A percentile compares a stretch with the other conserved stretches of the same genome.
These are phyloP conservation scores for Turnera subulata DNA, from an alignment of 345 rosid species.

Conservation along the genomic window DNA sequence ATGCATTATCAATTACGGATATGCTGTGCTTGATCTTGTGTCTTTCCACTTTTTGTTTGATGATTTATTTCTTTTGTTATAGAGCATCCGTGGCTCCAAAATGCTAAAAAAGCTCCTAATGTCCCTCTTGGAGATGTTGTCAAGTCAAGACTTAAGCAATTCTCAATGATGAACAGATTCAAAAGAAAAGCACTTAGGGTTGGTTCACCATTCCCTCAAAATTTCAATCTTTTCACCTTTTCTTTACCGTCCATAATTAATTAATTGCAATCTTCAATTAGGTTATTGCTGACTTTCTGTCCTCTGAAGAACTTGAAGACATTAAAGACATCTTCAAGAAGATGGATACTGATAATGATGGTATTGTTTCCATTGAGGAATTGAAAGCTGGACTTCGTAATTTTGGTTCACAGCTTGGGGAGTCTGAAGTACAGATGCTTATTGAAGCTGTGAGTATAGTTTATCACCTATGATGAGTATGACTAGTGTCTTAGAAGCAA, in stretches of 20 bases:
- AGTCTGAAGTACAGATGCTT: constrained; percentile 93
- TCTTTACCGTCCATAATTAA: background rate
- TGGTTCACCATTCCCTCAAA: constrained; percentile 28
- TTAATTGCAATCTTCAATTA: constrained; percentile 20
- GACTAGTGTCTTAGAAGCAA: no score
- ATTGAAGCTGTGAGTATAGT: constrained; percentile 81
- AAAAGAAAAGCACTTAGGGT: constrained; percentile 99
- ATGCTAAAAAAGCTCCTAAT: constrained; percentile 96
- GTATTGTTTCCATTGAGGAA: constrained; percentile 81
- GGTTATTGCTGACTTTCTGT: constrained; percentile 97
- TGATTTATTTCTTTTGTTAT: no score
- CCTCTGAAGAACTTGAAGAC: constrained; percentile 85
- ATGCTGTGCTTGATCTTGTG: constrained; percentile 12
- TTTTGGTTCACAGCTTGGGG: constrained; percentile 81
- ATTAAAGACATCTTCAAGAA: constrained; percentile 91
- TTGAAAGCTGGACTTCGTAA: constrained; percentile 80
- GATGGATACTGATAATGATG: constrained; percentile 89
- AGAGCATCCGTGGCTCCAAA: constrained; percentile 99
- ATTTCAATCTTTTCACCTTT: background rate
- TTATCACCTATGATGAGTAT: background rate
- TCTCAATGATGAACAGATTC: constrained; percentile 99
- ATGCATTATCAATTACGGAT: background rate
- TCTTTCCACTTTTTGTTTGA: no score
- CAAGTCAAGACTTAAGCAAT: constrained; percentile 92
- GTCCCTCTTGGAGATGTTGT: constrained; percentile 98